These are phyloP conservation scores for Hypholoma fasciculare DNA, from an alignment of 768 basidiomycete species.

Conservation along the genomic window DNA sequence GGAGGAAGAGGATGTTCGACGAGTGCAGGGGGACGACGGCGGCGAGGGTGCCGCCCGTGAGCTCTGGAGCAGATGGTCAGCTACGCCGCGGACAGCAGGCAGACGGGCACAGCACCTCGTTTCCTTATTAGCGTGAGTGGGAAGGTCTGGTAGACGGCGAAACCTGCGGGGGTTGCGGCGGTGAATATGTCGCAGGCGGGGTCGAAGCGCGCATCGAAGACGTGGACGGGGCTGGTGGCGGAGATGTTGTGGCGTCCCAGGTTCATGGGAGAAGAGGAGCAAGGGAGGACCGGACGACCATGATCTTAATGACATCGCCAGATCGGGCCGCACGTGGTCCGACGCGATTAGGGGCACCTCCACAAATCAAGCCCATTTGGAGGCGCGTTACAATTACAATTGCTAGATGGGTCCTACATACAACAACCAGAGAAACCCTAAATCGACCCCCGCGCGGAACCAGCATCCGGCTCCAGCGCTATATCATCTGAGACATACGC, in stretches of 20 bases:
- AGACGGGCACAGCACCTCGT: conserved; percentile 54
- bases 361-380: not conserved
- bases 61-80: conserved; percentile 45
- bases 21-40: conserved; percentile 77
- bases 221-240: conserved; percentile 69
- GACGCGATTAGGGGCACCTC: conserved; percentile 3
- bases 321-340: conserved; percentile 6
- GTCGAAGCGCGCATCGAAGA: conserved; percentile 80
- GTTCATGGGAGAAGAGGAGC: conserved; percentile 62
- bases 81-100: conserved; percentile 1
- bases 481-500: too few relatives aligned
- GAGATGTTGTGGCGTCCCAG: conserved; percentile 84
- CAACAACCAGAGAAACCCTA: conserved; percentile 11
- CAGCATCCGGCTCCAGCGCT: too few relatives aligned
- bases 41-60: conserved; percentile 78
- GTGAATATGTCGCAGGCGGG: conserved; percentile 83
- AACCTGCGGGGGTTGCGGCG: conserved; percentile 74
- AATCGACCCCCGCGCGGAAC: conserved; percentile 5
- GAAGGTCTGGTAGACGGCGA: conserved; percentile 77
- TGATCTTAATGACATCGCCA: conserved; percentile 9
- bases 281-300: conserved; percentile 1
- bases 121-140: conserved; percentile 79
- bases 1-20: conserved; percentile 80
- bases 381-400: conserved; percentile 1
- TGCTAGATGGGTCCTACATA: conserved; percentile 7